Conservation (phyloP, 352 stramenopile species). For the Phytophthora sp. region DNA sequence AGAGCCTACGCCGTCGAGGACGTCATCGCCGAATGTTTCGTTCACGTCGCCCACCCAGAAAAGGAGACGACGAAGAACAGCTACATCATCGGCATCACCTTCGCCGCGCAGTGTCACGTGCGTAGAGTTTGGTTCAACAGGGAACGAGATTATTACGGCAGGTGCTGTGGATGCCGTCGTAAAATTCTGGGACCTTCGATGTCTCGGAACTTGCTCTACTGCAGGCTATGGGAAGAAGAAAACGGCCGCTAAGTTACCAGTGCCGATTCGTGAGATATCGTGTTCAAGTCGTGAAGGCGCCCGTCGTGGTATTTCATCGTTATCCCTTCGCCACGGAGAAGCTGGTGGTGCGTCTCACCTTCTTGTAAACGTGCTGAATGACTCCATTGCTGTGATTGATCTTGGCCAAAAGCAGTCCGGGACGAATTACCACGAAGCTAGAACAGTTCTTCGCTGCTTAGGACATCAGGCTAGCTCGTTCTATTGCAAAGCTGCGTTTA, state of each 20-base stretch:
- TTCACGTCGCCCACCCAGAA: constrained; percentile 47
- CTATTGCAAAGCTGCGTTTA: constrained; percentile 69
- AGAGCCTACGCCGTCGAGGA: constrained; percentile 17
- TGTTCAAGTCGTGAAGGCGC: constrained; percentile 43
- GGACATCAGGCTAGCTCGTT: constrained; percentile 71
- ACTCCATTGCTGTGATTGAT: constrained; percentile 67
- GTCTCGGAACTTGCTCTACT: constrained; percentile 28
- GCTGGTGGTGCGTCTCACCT: constrained; percentile 39
- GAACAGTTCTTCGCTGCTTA: constrained; percentile 43
- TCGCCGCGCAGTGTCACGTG: constrained; percentile 72
- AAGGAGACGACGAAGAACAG: constrained; percentile 37
- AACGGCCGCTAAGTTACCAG: constrained; percentile 7
- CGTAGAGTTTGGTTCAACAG: constrained; percentile 59
- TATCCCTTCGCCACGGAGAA: constrained; percentile 43
- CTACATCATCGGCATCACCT: constrained; percentile 10
- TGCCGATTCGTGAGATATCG: constrained; percentile 45
- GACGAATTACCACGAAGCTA: constrained; percentile 2
- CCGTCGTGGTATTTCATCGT: constrained; percentile 64
- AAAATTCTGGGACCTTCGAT: constrained; percentile 76
- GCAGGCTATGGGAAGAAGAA: constrained; percentile 26
- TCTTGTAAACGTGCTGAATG: constrained; percentile 69
- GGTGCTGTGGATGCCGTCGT: constrained; percentile 65
- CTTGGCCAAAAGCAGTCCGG: constrained; percentile 22
- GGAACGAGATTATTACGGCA: constrained; percentile 57
- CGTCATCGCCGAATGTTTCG: constrained; percentile 15